phyloP scores from a whole-genome alignment of 306 rosid species.

The Quercus engelmannii region DNA sequence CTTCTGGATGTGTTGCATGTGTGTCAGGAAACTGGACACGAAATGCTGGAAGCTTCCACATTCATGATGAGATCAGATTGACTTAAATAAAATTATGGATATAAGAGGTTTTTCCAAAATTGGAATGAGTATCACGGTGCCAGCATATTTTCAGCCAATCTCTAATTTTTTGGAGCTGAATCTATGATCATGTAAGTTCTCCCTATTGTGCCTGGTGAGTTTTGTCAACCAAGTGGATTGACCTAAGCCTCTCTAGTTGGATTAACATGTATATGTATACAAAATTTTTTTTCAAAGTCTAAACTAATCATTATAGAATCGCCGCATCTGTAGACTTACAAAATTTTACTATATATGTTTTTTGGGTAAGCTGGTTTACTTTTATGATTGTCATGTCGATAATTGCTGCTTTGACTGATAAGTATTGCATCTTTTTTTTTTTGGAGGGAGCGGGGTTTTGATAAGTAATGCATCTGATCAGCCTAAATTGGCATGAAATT shows the following conservation, averaged over 20 bases:
- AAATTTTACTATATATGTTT: not conserved
- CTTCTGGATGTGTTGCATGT: not conserved
- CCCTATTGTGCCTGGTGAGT: not conserved
- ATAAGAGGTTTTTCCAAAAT: not conserved
- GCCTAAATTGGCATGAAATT: not conserved
- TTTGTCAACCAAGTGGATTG: not conserved
- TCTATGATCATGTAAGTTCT: not conserved
- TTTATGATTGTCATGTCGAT: not conserved
- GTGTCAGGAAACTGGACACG: conserved; percentile 9
- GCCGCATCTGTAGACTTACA: not conserved
- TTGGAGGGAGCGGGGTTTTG: not conserved
- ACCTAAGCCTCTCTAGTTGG: not conserved
- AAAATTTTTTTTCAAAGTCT: not conserved
- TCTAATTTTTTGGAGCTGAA: not conserved
- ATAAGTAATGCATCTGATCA: not conserved
- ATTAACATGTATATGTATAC: not conserved
- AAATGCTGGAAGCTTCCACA: conserved; percentile 10
- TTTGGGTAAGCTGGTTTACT: not conserved
- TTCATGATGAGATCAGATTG: conserved; percentile 3
- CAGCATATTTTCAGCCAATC: not conserved
- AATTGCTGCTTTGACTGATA: not conserved
- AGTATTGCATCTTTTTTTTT: not conserved
- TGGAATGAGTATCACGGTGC: not conserved
- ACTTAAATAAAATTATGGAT: not conserved
- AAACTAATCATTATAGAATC: not conserved